Percentiles rank a stretch among this genome's conserved stretches.
phyloP scores from a whole-genome alignment of 1,284 basidiomycete species.

The Termitomyces sp. region DNA sequence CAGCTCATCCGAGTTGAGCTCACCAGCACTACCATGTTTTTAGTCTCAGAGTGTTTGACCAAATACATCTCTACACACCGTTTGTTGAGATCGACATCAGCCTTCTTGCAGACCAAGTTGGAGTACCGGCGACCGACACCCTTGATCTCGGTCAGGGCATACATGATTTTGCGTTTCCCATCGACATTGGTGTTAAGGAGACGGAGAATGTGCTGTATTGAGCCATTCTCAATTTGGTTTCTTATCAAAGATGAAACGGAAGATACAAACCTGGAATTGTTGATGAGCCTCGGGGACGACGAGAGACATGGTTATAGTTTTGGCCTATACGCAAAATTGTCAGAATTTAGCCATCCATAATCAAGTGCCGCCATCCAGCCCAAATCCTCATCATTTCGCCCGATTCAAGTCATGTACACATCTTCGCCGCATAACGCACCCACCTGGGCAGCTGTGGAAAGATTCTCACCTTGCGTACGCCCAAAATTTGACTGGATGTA shows the following conservation, averaged over 20 bases:
- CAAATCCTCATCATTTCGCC: conserved; percentile 11
- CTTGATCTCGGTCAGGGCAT: conserved; percentile 97
- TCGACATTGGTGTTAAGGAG: conserved; percentile 99
- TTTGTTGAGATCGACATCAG: conserved; percentile 98
- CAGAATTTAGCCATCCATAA: conserved; percentile 17
- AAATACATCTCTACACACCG: conserved; percentile 60
- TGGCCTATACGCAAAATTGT: conserved; percentile 13
- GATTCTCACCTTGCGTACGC: conserved; percentile 18
- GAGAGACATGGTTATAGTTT: conserved; percentile 69
- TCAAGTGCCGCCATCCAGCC: conserved; percentile 15
- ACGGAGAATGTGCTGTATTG: conserved; percentile 87
- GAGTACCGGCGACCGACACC: conserved; percentile 99
- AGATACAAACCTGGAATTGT: conserved; percentile 77
- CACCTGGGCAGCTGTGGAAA: conserved; percentile 3
- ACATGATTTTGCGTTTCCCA: conserved; percentile 99
- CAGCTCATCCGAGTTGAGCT: conserved; percentile 68
- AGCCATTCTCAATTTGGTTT: background rate
- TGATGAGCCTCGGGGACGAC: conserved; percentile 89
- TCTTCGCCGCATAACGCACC: background rate
- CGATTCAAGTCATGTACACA: background rate
- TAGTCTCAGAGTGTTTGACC: conserved; percentile 23
- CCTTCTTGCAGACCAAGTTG: conserved; percentile 99
- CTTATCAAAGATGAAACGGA: no score
- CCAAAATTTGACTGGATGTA: conserved; percentile 14
- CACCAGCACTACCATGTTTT: conserved; percentile 33